Base-by-base conservation (phyloP, 352 stramenopile species). In the Pythium scleroteichum region DNA sequence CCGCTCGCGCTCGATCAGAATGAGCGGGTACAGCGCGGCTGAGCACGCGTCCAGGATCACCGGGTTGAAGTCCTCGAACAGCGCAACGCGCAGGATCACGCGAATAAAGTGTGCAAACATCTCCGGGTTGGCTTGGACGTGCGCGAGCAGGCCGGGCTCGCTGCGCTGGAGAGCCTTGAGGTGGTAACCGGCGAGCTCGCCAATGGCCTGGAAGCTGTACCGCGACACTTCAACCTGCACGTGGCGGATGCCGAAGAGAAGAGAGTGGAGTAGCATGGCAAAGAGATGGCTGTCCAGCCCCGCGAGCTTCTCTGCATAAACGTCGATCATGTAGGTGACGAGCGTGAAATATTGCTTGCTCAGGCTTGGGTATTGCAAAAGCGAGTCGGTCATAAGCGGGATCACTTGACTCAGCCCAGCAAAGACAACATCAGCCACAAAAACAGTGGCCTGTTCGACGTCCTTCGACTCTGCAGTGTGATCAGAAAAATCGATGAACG, bases 261-360 rank as follows among this genome's bases (percentile, higher is more conserved):
- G 60, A 32, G 85, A 92, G 47, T 84, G 73, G 35, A 94, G 59
- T 22, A 95, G 62, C 78, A 90, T 87, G 22, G 72, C 72, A 51
- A 95, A 89, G n/a, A 94, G 70, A 2, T 73, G 62, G 14, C 69
- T 72, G n/a, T 82, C 68, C 16, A 95, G 72, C 4, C 67, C 59
- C 27, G 79, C 67, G 29, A 95, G 73, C 67, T 94, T 92, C 32
- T 92, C 78, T 12, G 84, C 81, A 61, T 95, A 92, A 19, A 94
- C 82, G 67, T 95, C 86, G 22, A 95, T 76, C 79, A 95, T 90
- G 59, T 87, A 93, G 19, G 81, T 87, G 27, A 96, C 78, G 50
- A 96, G 69, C 24, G 83, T 92, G 60, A 96, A 96, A 53, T 95
- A 97, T 60, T 95, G 87, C 51, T 92, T 88, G 67, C 81, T 92